Conservation (phyloP, 2,329 filamentous ascomycete genomes). For the Clarireedia hainanense region DNA sequence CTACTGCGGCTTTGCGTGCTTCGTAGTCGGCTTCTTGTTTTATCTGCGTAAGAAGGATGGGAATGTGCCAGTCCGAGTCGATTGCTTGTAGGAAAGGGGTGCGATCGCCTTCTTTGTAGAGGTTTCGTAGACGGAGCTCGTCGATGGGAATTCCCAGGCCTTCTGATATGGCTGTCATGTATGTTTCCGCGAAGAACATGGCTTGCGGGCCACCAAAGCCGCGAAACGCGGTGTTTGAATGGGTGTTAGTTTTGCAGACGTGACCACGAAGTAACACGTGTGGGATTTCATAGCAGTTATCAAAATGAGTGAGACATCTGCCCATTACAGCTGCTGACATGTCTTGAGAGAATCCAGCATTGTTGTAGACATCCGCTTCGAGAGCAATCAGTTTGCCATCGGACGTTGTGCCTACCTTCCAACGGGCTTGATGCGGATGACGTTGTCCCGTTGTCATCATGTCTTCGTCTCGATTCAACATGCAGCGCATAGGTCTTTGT, state of each 20-base stretch:
- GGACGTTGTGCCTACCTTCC: constrained; percentile 88
- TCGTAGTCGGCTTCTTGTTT: constrained; percentile 66
- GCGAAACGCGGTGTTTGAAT: constrained; percentile 79
- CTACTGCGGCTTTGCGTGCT: constrained; percentile 57
- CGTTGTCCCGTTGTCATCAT: constrained; percentile 85
- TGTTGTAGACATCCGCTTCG: constrained; percentile 82
- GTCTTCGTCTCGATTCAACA: constrained; percentile 93
- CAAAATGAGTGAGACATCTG: constrained; percentile 72
- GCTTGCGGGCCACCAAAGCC: constrained; percentile 94
- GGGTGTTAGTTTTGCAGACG: constrained; percentile 84
- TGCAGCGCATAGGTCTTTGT: constrained; percentile 74
- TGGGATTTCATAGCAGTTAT: constrained; percentile 82
- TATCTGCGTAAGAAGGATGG: constrained; percentile 85
- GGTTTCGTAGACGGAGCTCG: constrained; percentile 71
- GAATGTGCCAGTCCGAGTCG: constrained; percentile 78
- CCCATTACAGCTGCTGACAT: constrained; percentile 66
- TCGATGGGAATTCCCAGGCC: constrained; percentile 75
- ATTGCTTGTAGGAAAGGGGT: constrained; percentile 88
- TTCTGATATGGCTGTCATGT: constrained; percentile 84
- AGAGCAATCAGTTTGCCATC: constrained; percentile 84
- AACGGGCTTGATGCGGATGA: constrained; percentile 80
- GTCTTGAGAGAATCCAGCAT: constrained; percentile 72
- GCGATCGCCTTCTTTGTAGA: constrained; percentile 66
- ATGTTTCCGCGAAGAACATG: constrained; percentile 84
- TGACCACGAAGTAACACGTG: constrained; percentile 76